A percentile compares a stretch with the other conserved stretches of the same genome.
phyloP scores from a whole-genome alignment of 352 stramenopile genomes.

The Aphanomyces invadans region DNA sequence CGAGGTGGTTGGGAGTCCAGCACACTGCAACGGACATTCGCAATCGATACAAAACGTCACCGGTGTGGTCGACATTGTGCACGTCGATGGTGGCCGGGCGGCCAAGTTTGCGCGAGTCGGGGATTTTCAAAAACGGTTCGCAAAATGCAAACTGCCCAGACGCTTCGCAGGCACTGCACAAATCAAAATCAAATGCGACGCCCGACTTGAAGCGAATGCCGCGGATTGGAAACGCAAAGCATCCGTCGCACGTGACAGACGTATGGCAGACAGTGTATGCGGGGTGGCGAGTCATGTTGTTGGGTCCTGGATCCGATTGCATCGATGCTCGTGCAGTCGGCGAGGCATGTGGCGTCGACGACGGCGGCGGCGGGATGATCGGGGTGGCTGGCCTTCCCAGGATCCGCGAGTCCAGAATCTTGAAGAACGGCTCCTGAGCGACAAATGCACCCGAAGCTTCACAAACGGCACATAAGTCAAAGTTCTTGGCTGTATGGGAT shows the following conservation, averaged over 20 bases:
- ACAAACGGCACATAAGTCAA: constrained; percentile 70
- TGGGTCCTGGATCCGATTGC: too few relatives aligned
- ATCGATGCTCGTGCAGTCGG: too few relatives aligned
- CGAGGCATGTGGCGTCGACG: too few relatives aligned
- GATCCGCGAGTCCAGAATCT: constrained; percentile 41
- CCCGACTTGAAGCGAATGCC: constrained; percentile 60
- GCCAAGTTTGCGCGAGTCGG: constrained; percentile 1
- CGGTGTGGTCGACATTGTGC: not conserved
- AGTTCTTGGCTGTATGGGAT: constrained; percentile 50
- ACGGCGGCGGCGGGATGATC: too few relatives aligned
- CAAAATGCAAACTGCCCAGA: constrained; percentile 41
- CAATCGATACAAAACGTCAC: not conserved
- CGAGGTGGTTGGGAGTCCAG: not conserved
- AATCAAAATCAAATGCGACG: constrained; percentile 52
- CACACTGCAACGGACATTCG: not conserved
- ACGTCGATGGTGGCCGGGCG: not conserved
- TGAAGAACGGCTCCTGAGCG: constrained; percentile 59
- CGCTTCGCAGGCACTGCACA: constrained; percentile 50
- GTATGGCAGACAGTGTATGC: constrained; percentile 34
- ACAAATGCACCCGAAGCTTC: constrained; percentile 44
- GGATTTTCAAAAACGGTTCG: constrained; percentile 47
- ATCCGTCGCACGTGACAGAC: constrained; percentile 57
- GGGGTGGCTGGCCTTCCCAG: not conserved
- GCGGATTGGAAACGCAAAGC: constrained; percentile 49
- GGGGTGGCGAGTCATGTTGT: too few relatives aligned